Percentiles rank a stretch among this genome's conserved stretches.
phyloP scores from a whole-genome alignment of 78 protist genomes.

The Polysphondylium violaceum region DNA sequence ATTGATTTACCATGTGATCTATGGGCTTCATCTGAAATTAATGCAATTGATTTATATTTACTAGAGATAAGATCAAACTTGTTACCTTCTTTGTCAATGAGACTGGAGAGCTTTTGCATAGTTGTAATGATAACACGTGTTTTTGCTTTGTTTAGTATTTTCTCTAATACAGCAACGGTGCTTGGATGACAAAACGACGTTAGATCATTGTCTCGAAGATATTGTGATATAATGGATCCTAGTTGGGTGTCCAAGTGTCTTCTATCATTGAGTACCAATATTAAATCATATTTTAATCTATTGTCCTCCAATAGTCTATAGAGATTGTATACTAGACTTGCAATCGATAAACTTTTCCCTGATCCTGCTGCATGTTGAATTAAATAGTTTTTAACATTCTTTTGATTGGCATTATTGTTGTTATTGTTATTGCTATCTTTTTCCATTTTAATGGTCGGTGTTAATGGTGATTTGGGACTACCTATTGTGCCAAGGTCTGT shows the following conservation, averaged over 20 bases:
- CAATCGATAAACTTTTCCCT: constrained; percentile 68
- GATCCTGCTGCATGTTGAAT: constrained; percentile 84
- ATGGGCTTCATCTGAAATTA: constrained; percentile 68
- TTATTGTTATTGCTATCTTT: too few species aligned
- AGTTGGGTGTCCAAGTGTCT: constrained; percentile 68
- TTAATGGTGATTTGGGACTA: too few species aligned
- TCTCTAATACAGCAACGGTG: neutral
- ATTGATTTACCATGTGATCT: constrained; percentile 58
- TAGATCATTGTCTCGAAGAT: constrained; percentile 47
- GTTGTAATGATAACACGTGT: constrained; percentile 64
- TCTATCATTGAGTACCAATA: constrained; percentile 56
- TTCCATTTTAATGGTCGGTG: too few species aligned
- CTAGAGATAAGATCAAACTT: constrained; percentile 9
- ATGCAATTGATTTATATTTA: constrained; percentile 53
- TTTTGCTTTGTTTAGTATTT: constrained; percentile 35
- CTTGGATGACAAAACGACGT: constrained; percentile 21
- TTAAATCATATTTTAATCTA: constrained; percentile 37
- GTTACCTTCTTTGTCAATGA: constrained; percentile 15
- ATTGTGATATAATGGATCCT: constrained; percentile 42
- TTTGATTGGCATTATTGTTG: too few species aligned
- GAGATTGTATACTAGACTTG: constrained; percentile 24
- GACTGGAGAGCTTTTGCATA: constrained; percentile 66
- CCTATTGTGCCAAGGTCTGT: too few species aligned
- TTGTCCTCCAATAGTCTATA: constrained; percentile 43
- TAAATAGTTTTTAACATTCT: constrained; percentile 42